These are phyloP conservation scores for Aquilaria sinensis DNA, from an alignment of 345 rosid species.

Conservation along the genomic window DNA sequence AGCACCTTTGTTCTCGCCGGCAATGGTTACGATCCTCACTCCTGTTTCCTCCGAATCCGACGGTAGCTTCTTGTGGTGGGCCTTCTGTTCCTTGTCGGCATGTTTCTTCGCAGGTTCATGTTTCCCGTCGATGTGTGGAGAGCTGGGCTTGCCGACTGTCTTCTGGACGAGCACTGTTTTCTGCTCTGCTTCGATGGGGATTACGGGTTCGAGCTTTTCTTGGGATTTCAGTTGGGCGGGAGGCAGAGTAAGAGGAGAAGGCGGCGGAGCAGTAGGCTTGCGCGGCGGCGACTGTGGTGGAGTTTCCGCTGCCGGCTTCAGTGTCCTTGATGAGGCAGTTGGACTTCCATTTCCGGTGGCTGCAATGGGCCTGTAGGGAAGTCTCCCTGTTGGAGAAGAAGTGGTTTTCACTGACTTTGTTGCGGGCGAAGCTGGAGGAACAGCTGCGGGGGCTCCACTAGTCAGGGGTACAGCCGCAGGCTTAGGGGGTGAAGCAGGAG, in stretches of 20 bases:
- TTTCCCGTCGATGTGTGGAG: slow-evolving; percentile 9
- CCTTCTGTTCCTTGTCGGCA: slow-evolving; percentile 17
- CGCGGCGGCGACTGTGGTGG: slow-evolving; percentile 37
- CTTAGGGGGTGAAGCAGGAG: slow-evolving; percentile 4
- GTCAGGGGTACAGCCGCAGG: not conserved
- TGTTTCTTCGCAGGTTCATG: slow-evolving; percentile 15
- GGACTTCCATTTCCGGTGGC: not conserved
- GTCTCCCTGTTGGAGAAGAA: not conserved
- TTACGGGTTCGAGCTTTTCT: slow-evolving; percentile 26
- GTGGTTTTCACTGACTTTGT: not conserved
- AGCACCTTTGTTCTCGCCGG: slow-evolving; percentile 95
- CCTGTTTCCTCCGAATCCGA: slow-evolving; percentile 40
- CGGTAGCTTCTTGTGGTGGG: slow-evolving; percentile 23
- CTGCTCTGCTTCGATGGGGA: slow-evolving; percentile 49
- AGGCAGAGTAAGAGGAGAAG: slow-evolving; percentile 74
- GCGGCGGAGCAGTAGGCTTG: slow-evolving; percentile 42
- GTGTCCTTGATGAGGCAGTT: slow-evolving; percentile 14
- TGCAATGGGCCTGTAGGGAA: not conserved
- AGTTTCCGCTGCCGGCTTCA: slow-evolving; percentile 21
- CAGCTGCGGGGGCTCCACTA: not conserved
- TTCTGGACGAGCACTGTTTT: slow-evolving; percentile 56
- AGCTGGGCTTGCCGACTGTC: slow-evolving; percentile 33
- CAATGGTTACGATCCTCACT: slow-evolving; percentile 60
- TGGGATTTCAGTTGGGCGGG: slow-evolving; percentile 46
- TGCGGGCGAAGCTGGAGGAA: no score